Percentiles rank a stretch among this genome's conserved stretches.
Evolutionary conservation across 202 grass and related monocot genomes (phyloP).

Genomic region (Zoysia matrella): DNA sequence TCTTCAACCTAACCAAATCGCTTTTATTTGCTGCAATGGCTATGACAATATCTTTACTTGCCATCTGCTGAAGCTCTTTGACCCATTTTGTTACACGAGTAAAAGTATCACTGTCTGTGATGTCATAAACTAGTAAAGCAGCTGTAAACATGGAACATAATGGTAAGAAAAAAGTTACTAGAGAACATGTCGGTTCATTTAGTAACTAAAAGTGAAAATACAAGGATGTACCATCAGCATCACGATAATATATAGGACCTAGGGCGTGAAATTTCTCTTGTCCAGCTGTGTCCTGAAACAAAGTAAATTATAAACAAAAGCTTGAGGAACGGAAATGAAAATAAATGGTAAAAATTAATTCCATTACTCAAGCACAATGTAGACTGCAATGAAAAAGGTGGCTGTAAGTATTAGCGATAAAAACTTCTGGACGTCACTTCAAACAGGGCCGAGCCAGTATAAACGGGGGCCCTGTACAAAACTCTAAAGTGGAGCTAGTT

Average conservation of each 20-base stretch:
- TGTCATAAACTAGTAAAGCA: slow-evolving; percentile 84
- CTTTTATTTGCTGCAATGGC: slow-evolving; percentile 84
- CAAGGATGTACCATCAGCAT: slow-evolving; percentile 65
- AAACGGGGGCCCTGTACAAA: too few relatives aligned
- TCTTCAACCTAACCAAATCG: slow-evolving; percentile 82
- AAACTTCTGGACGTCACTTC: background rate
- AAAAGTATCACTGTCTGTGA: slow-evolving; percentile 73
- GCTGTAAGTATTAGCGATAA: background rate
- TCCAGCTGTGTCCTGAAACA: slow-evolving; percentile 76
- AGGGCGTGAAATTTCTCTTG: slow-evolving; percentile 88
- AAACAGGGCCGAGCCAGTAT: too few relatives aligned
- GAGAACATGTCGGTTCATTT: background rate
- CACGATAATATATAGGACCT: slow-evolving; percentile 84
- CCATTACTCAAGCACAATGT: background rate
- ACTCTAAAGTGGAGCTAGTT: too few relatives aligned
- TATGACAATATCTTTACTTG: slow-evolving; percentile 75
- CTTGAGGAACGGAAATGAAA: background rate
- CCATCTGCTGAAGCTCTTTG: slow-evolving; percentile 91
- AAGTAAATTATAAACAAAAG: background rate
- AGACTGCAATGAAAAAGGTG: background rate
- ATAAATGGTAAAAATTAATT: background rate
- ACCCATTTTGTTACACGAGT: slow-evolving; percentile 84
- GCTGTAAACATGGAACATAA: slow-evolving; percentile 48
- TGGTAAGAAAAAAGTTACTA: background rate
- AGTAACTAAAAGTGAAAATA: background rate